Evolutionary conservation across 73 alveolate genomes (phyloP).

Genomic region (Stentor roeselii): DNA sequence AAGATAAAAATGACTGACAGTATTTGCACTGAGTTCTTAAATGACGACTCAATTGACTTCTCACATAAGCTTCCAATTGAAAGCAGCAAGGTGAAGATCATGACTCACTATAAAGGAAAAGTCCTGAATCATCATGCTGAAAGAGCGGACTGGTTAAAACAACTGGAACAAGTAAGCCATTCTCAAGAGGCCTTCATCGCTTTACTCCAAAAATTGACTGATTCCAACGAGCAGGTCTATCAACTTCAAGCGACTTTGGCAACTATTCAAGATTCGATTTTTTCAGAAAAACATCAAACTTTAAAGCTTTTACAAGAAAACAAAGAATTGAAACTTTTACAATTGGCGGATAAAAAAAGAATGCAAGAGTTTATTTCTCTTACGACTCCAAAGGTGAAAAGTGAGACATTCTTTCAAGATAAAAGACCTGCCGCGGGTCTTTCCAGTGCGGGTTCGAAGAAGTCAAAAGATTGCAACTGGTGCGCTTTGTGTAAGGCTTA

Average conservation of each 20-base stretch:
- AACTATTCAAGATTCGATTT: slow-evolving; percentile 2
- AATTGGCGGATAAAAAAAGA: background rate
- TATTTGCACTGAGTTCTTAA: slow-evolving; percentile 17
- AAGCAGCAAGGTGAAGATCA: background rate
- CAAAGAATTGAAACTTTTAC: background rate
- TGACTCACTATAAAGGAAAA: background rate
- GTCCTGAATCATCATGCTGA: background rate
- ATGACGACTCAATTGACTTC: background rate
- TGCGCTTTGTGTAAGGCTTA: slow-evolving; percentile 14
- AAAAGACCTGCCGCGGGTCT: background rate
- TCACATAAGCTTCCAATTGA: background rate
- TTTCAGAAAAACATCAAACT: background rate
- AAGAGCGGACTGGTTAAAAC: slow-evolving; percentile 3
- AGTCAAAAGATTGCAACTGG: background rate
- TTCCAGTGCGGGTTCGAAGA: background rate
- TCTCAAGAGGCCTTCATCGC: background rate
- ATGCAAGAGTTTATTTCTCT: background rate
- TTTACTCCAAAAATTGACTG: background rate
- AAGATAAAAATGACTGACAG: slow-evolving; percentile 22
- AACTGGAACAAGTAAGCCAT: background rate
- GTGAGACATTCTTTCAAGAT: slow-evolving; percentile 5
- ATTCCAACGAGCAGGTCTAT: background rate
- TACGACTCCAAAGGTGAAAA: background rate
- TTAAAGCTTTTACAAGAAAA: slow-evolving; percentile 17
- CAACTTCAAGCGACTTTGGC: background rate